Evolutionary conservation across 495 filamentous ascomycete genomes (phyloP), one percentile per base, ranked within the genome.

Genomic region (Podospora appendiculata): DNA sequence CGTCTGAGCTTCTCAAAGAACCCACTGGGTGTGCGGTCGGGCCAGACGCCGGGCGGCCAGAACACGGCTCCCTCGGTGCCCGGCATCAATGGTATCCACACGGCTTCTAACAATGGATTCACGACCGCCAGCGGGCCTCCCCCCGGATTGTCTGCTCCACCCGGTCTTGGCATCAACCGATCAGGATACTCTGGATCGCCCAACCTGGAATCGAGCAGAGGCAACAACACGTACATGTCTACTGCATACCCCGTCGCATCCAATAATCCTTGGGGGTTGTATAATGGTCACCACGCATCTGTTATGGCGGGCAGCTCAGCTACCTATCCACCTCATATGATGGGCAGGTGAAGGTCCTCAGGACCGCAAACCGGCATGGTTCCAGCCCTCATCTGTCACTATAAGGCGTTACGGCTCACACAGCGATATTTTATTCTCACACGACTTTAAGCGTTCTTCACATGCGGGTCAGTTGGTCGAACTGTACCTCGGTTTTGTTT

Each of bases 1-100:
- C 86, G 94, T n/a, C 80, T 98, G 38, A 95, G 89, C 64, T 98
- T 97, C 72, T 96, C 92, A 10, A 97, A 97, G 72, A 98, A 97
- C 60, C 93, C 93, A 2, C 78, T 98, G 8, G 93, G 94, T 25
- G 94, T 97, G 18, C 89, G 93, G 32, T 86, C 84, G 1, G 84
- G 84, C 17, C 88, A 90, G 53, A 74, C 79, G 2, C 51, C 67
- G 8, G 65, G 25, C 25, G 25, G 63, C 8, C 61, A 70, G 38
- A 59, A 52, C 47, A 51, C 54, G 13, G 77, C 76, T 41, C 59
- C 71, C 57, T 78, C 76, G 44, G 72, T 85, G 53, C 71, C 73
- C 54, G 76, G 74, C n/a, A 73, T 84, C 53, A 77, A 75, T 54
- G 36, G 58, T 8, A 52, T 59, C 38, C 61, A 63, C 35, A 41